A percentile compares a stretch with the other conserved stretches of the same genome.
Evolutionary conservation across 1,284 basidiomycete species (phyloP).

Genomic region (Sporisorium exsertum): DNA sequence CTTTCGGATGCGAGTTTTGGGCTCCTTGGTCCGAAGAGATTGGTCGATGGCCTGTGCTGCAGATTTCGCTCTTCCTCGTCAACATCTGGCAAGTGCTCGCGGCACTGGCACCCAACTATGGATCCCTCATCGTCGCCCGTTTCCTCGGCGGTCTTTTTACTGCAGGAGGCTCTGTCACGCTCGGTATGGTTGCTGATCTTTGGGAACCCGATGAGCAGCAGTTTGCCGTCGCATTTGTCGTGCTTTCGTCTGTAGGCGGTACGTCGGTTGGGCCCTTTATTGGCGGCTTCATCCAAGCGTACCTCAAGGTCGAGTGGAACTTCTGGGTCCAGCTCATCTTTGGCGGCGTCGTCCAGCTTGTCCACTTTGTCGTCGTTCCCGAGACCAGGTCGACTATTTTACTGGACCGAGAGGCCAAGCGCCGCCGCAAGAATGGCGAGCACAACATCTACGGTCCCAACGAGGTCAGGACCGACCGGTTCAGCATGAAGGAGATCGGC

Average conservation of each 20-base stretch:
- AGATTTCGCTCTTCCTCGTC: conserved; percentile 66
- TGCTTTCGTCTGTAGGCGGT: conserved; percentile 67
- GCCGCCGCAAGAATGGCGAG: conserved; percentile 68
- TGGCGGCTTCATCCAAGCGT: conserved; percentile 58
- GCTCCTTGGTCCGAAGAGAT: conserved; percentile 69
- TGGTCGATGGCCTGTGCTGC: conserved; percentile 67
- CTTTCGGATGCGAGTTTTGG: conserved; percentile 69
- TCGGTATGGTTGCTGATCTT: conserved; percentile 71
- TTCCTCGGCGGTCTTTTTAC: conserved; percentile 69
- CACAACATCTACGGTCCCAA: conserved; percentile 70
- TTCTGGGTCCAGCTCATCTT: conserved; percentile 71
- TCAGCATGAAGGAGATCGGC: conserved; percentile 68
- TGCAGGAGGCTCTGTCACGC: conserved; percentile 71
- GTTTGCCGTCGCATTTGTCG: conserved; percentile 67
- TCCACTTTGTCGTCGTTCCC: conserved; percentile 70
- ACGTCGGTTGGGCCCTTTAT: conserved; percentile 66
- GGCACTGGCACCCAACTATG: conserved; percentile 67
- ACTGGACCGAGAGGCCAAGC: conserved; percentile 70
- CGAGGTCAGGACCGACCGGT: conserved; percentile 69
- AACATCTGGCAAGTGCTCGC: conserved; percentile 68
- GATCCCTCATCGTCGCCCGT: conserved; percentile 64
- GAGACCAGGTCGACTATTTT: conserved; percentile 70
- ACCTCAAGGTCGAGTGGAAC: conserved; percentile 63
- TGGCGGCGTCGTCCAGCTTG: conserved; percentile 69
- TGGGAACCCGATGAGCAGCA: conserved; percentile 68